A percentile compares a stretch with the other conserved stretches of the same genome.
Evolutionary conservation across 108 stramenopile species (phyloP).

Genomic region (Nitzschia sp.): DNA sequence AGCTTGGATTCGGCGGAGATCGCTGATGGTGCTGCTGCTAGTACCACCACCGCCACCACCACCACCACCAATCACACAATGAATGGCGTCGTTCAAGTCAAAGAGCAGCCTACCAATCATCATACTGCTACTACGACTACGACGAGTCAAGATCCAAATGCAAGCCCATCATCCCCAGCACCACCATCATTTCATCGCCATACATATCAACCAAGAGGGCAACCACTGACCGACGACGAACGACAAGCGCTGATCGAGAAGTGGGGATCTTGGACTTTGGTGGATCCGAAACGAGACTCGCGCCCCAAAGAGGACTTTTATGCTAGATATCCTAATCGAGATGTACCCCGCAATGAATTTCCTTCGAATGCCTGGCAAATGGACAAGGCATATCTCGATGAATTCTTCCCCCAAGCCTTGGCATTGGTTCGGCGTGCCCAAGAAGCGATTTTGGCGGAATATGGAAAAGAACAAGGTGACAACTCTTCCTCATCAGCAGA

Average conservation of each 20-base stretch:
- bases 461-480: constrained; percentile 33
- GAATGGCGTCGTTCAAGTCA: too few species aligned
- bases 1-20: too few species aligned
- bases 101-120: too few species aligned
- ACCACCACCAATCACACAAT: too few species aligned
- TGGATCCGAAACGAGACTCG: neutral
- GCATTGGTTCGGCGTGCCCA: constrained; percentile 61
- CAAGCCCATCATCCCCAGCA: neutral
- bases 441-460: constrained; percentile 70
- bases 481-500: neutral
- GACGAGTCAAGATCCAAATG: too few species aligned
- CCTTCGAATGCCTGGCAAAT: constrained; percentile 67
- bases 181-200: constrained; percentile 2
- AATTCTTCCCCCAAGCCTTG: constrained; percentile 64
- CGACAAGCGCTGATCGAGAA: constrained; percentile 21
- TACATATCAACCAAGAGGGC: constrained; percentile 26
- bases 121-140: too few species aligned
- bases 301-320: constrained; percentile 32
- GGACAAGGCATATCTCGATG: constrained; percentile 53
- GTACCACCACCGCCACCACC: too few species aligned
- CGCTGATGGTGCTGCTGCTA: too few species aligned
- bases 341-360: constrained; percentile 41
- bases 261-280: constrained; percentile 42
- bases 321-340: constrained; percentile 47
- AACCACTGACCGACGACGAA: constrained; percentile 18